Percentiles rank a stretch among this genome's conserved stretches.
Evolutionary conservation across 2,329 filamentous ascomycete genomes (phyloP).

Genomic region (Pseudogymnoascus sp.): DNA sequence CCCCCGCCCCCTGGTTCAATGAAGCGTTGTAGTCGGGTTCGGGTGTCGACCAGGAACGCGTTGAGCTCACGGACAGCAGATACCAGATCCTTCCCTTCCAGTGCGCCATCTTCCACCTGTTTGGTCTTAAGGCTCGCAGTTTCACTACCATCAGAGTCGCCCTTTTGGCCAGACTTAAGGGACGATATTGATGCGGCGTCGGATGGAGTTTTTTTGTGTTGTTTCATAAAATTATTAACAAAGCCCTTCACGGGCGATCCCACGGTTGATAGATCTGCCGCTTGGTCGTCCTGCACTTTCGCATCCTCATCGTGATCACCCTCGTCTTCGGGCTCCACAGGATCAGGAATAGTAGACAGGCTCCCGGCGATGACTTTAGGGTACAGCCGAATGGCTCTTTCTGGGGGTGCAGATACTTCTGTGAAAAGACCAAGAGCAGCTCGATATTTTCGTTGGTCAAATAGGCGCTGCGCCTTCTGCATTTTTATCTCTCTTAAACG

Average conservation of each 20-base stretch:
- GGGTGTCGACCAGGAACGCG: constrained; percentile 80
- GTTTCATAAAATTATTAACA: constrained; percentile 32
- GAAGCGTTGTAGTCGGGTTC: constrained; percentile 54
- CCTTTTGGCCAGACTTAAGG: constrained; percentile 35
- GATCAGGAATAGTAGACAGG: constrained; percentile 48
- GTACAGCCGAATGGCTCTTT: constrained; percentile 77
- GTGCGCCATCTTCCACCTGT: constrained; percentile 40
- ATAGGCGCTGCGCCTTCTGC: constrained; percentile 79
- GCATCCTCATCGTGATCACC: constrained; percentile 31
- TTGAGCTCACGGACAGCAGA: constrained; percentile 75
- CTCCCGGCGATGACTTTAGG: constrained; percentile 78
- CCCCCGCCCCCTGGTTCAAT: constrained; percentile 56
- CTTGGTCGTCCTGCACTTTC: constrained; percentile 43
- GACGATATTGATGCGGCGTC: constrained; percentile 53
- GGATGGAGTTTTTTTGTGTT: constrained; percentile 28
- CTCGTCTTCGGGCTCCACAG: constrained; percentile 37
- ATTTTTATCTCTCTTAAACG: constrained; percentile 82
- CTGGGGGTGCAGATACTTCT: constrained; percentile 84
- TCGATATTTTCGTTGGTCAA: constrained; percentile 73
- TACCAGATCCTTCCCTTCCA: constrained; percentile 76
- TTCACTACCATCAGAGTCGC: constrained; percentile 44
- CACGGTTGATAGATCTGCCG: constrained; percentile 14
- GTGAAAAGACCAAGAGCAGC: constrained; percentile 84
- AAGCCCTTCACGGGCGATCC: constrained; percentile 25
- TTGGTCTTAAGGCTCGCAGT: constrained; percentile 43